Percentiles rank a stretch among this genome's conserved stretches.
Conservation (phyloP, 2,329 filamentous ascomycete genomes). For the Coleophoma eucalyptorum region DNA sequence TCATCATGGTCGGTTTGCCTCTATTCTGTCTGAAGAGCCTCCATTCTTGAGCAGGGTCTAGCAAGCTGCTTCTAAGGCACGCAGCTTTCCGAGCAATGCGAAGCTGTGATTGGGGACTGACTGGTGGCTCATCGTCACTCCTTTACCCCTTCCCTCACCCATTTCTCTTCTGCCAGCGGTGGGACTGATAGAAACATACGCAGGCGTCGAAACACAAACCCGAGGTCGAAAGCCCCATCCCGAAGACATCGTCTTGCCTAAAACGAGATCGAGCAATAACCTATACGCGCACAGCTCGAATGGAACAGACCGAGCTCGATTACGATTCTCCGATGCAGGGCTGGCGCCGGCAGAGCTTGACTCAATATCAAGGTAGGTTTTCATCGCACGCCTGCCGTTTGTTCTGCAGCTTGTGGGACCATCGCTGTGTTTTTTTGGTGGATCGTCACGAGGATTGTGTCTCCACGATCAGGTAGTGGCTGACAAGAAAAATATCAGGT, state of each 20-base stretch:
- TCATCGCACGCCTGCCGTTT: background rate
- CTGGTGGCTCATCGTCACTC: background rate
- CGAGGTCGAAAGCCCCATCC: slow-evolving; percentile 12
- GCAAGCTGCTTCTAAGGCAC: too few species aligned
- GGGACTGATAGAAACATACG: too few species aligned
- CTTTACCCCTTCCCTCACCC: background rate
- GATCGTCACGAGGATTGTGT: slow-evolving; percentile 10
- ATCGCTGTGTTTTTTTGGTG: too few species aligned
- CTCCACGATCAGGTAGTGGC: slow-evolving; percentile 5
- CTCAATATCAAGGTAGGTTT: slow-evolving; percentile 66
- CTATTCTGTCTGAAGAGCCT: too few species aligned
- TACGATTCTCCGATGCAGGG: slow-evolving; percentile 73
- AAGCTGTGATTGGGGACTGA: background rate
- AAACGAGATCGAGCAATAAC: slow-evolving; percentile 64
- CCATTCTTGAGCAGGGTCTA: too few species aligned
- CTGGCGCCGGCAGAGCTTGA: slow-evolving; percentile 58
- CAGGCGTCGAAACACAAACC: slow-evolving; percentile 13
- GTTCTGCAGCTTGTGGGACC: too few species aligned
- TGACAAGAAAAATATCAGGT: slow-evolving; percentile 45
- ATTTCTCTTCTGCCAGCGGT: background rate
- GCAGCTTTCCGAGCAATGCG: background rate
- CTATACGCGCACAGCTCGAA: slow-evolving; percentile 30
- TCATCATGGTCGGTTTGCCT: slow-evolving; percentile 21
- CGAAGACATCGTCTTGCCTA: slow-evolving; percentile 42
- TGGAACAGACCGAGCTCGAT: slow-evolving; percentile 52